Evolutionary conservation across 768 basidiomycete genomes (phyloP), one percentile per base, ranked within the genome.

Genomic region (Boletus sp.): DNA sequence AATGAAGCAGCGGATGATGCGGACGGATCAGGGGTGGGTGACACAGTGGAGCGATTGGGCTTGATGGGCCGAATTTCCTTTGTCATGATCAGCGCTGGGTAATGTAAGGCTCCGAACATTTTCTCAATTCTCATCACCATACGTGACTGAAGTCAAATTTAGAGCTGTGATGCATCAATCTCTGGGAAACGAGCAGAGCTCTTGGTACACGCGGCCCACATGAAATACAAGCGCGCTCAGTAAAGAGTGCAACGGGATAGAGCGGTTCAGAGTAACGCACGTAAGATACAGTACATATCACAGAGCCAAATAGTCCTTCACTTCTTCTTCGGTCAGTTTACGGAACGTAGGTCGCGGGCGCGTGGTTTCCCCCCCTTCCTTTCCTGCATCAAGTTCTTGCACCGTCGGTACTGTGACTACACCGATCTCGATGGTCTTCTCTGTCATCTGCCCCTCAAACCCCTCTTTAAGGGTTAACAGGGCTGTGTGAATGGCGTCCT

Each of bases 401-500:
- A 72, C 66, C 13, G 88, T 89, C 8, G 93, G 92, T 15, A 95
- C 89, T 47, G 93, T 96, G 59, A 98, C 83, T 38, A 99, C 86
- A 33, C 97, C 97, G 48, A 99, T 93, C 76, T 99, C 97, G 67
- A 99, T 97, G 43, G 97, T 99, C 78, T 97, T 95, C 75, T 98
- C 97, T 29, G 96, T 98, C 96, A 99, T 98, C 69, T 98, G 92
- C n/a, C 97, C 97, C 73, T 99, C 97, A 65, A 98, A 99, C 4
- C 97, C 95, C 75, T 98, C 97, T 75, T 99, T 98, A 60, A 98
- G 78, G 34, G 97, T 99, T 60, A 99, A 75, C 29, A 99, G 83
- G 33, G 97, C 97, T 13, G 97, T 99, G 73, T 99, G 97, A 61
- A 98, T 98, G 33, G 96, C 97, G 71, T 98, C 97, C 75, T 98